Evolutionary conservation across 768 basidiomycete genomes (phyloP).

Genomic region (Porpolomopsis calyptriformis): DNA sequence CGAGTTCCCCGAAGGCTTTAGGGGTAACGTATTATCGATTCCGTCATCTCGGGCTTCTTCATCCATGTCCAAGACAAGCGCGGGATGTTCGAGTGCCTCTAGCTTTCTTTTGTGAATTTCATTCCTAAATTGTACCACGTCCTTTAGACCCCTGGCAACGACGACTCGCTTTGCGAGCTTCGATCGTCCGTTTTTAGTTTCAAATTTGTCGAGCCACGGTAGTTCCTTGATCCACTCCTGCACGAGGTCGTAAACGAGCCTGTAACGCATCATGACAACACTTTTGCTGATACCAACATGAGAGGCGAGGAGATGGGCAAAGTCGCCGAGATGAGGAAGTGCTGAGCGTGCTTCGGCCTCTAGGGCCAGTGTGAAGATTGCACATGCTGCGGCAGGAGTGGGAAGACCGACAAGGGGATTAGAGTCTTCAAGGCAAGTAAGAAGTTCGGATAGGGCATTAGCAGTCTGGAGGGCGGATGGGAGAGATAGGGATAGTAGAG

Average conservation of each 20-base stretch:
- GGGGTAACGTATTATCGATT: not conserved
- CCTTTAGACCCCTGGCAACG: constrained; percentile 58
- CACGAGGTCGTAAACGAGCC: constrained; percentile 48
- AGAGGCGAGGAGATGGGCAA: constrained; percentile 46
- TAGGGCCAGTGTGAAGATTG: constrained; percentile 55
- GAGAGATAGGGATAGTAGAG: constrained; percentile 32
- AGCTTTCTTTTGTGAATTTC: constrained; percentile 42
- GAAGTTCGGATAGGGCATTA: constrained; percentile 32
- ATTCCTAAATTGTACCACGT: constrained; percentile 59
- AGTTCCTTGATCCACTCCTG: constrained; percentile 51
- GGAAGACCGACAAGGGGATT: constrained; percentile 29
- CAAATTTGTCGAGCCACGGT: constrained; percentile 62
- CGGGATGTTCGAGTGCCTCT: constrained; percentile 24
- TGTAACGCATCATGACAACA: constrained; percentile 62
- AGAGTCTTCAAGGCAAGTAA: constrained; percentile 29
- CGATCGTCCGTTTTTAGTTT: constrained; percentile 39
- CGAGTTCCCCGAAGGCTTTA: too few species aligned
- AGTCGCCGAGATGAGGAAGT: constrained; percentile 42
- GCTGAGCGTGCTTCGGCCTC: constrained; percentile 53
- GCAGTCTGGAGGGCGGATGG: constrained; percentile 35
- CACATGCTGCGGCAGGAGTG: constrained; percentile 48
- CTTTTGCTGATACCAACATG: constrained; percentile 40
- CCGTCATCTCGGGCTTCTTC: constrained; percentile 10
- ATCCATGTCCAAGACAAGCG: constrained; percentile 27
- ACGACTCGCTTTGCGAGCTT: constrained; percentile 53